Conservation (phyloP, 1,139 yeast genomes). For the Tardiomyces depauwii region DNA sequence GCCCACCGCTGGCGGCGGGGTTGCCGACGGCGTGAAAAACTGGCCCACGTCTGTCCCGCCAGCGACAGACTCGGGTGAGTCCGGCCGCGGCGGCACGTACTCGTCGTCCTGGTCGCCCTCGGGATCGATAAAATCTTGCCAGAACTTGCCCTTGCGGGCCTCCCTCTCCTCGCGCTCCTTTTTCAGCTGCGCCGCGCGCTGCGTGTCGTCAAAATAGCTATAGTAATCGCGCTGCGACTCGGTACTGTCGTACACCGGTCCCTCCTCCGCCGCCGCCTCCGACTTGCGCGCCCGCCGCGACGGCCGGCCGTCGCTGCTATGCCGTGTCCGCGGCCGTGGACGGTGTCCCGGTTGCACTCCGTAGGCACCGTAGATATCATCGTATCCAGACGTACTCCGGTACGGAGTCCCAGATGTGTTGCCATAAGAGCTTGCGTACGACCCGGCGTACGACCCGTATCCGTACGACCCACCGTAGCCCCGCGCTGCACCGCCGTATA, state of each 20-base stretch:
- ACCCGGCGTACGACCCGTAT: no score
- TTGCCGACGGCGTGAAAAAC: not conserved
- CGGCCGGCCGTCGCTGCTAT: not conserved
- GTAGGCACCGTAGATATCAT: no score
- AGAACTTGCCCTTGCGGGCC: constrained; percentile 6
- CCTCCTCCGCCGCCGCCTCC: not conserved
- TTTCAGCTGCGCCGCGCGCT: constrained; percentile 8
- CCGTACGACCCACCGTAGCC: no score
- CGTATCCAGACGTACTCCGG: no score
- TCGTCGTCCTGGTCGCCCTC: constrained; percentile 13
- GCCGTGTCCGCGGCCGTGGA: constrained; percentile 4
- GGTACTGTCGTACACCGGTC: not conserved
- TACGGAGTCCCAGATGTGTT: no score
- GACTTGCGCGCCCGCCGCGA: not conserved
- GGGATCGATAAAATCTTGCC: constrained; percentile 13
- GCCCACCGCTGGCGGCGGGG: not conserved
- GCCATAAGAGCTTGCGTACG: no score
- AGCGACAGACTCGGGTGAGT: not conserved
- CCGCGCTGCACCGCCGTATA: not conserved
- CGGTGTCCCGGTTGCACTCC: not conserved
- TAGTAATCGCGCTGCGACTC: constrained; percentile 1
- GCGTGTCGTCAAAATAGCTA: constrained; percentile 11
- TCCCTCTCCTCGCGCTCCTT: constrained; percentile 6
- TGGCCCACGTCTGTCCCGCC: not conserved
- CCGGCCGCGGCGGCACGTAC: constrained; percentile 3